A percentile compares a stretch with the other conserved stretches of the same genome.
Conservation (phyloP, 345 rosid species). For the Salix dunnii region DNA sequence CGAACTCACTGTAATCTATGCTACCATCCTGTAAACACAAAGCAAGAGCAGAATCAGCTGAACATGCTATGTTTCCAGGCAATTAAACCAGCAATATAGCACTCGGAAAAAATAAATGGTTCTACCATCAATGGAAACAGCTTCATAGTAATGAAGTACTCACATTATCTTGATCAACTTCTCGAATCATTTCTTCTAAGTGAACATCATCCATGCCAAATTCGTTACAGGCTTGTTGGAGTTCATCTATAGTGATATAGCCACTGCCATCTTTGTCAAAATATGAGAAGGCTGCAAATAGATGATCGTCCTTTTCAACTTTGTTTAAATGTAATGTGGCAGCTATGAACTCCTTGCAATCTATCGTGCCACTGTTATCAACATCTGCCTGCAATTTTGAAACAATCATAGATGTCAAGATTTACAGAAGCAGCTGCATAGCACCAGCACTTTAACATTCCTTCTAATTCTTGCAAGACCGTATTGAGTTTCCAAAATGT, state of each 20-base stretch:
- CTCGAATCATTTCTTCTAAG: slow-evolving; percentile 53
- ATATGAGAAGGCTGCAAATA: slow-evolving; percentile 60
- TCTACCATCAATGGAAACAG: neutral
- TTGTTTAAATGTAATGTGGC: slow-evolving; percentile 67
- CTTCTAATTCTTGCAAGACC: neutral
- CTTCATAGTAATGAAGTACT: slow-evolving; percentile 20
- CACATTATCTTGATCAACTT: slow-evolving; percentile 74
- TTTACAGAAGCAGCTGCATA: neutral
- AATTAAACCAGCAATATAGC: neutral
- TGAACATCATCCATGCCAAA: slow-evolving; percentile 49
- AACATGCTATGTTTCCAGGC: neutral
- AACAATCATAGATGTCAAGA: neutral
- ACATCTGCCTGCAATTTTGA: slow-evolving; percentile 55
- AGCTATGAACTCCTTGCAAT: slow-evolving; percentile 69
- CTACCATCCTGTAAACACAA: slow-evolving; percentile 50
- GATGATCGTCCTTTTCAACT: slow-evolving; percentile 51
- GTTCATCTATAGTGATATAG: slow-evolving; percentile 63
- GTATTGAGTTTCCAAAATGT: neutral
- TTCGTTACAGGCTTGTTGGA: slow-evolving; percentile 64
- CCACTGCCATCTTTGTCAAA: slow-evolving; percentile 73
- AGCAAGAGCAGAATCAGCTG: neutral
- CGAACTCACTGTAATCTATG: slow-evolving; percentile 65
- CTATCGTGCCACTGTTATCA: slow-evolving; percentile 65
- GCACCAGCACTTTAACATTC: neutral
- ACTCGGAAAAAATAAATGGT: neutral